These are phyloP conservation scores for Jimgerdemannia flammicorona DNA, from an alignment of 192 early-diverging fungal genomes.

Conservation along the genomic window DNA sequence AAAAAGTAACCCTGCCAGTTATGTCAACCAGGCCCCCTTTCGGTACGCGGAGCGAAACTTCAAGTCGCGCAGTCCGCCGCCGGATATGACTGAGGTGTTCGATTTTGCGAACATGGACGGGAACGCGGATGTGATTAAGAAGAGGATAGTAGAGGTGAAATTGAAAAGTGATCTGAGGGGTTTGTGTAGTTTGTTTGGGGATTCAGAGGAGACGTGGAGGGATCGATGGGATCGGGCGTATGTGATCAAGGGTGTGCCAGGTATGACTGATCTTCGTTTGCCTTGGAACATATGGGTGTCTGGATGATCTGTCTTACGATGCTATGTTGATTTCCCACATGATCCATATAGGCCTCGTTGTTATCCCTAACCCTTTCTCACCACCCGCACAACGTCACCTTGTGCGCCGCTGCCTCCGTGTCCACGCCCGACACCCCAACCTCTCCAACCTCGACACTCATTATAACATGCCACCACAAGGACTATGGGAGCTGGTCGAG, in stretches of 20 bases:
- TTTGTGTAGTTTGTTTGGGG: neutral
- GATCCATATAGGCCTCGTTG: constrained; percentile 63
- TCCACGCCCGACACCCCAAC: constrained; percentile 78
- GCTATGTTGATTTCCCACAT: neutral
- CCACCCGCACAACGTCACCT: constrained; percentile 63
- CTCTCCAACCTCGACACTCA: constrained; percentile 88
- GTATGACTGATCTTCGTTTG: neutral
- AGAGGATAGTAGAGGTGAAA: neutral
- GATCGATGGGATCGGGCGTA: neutral
- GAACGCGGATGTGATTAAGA: constrained; percentile 2
- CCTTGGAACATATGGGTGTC: neutral
- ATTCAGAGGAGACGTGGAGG: neutral
- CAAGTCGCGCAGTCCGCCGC: constrained; percentile 43
- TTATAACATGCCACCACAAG: constrained; percentile 60
- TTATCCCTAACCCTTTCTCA: constrained; percentile 79
- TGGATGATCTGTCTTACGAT: no score
- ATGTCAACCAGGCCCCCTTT: constrained; percentile 60
- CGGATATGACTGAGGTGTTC: constrained; percentile 49
- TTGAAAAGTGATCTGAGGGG: neutral
- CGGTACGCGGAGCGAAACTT: constrained; percentile 62
- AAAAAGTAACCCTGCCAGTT: constrained; percentile 4
- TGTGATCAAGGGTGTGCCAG: constrained; percentile 1
- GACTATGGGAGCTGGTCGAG: constrained; percentile 58
- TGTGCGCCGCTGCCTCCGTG: constrained; percentile 67
- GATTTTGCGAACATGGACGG: constrained; percentile 43